Evolutionary conservation across 768 basidiomycete genomes (phyloP).

Genomic region (Sarcodon aspratus): DNA sequence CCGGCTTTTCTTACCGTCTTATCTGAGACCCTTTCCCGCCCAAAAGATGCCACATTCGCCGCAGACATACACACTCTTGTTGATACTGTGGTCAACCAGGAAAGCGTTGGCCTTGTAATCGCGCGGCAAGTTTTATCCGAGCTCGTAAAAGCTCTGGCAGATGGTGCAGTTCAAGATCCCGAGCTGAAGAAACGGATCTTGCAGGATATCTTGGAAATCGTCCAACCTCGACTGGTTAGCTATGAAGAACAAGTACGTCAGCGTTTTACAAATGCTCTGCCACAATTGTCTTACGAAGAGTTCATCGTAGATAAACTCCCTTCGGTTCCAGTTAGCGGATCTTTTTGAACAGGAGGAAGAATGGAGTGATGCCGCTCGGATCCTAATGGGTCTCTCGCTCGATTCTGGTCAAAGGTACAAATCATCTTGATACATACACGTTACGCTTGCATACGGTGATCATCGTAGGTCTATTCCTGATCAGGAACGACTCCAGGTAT

Average conservation of each 20-base stretch:
- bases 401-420: conserved; percentile 80
- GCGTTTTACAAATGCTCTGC: conserved; percentile 1
- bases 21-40: conserved; percentile 46
- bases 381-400: conserved; percentile 85
- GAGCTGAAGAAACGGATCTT: conserved; percentile 64
- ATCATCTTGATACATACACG: neutral
- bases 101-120: conserved; percentile 74
- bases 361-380: conserved; percentile 87
- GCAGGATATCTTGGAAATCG: conserved; percentile 55
- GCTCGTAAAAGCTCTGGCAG: conserved; percentile 59
- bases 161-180: conserved; percentile 38
- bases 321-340: conserved; percentile 87
- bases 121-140: conserved; percentile 82
- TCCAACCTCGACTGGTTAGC: conserved; percentile 75
- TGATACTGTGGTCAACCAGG: conserved; percentile 74
- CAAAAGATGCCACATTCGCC: conserved; percentile 31
- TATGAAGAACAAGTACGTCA: conserved; percentile 87
- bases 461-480: conserved; percentile 26
- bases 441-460: neutral
- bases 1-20: conserved; percentile 63
- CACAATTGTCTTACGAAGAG: neutral
- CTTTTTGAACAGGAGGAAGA: conserved; percentile 84
- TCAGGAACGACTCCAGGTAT: conserved; percentile 79
- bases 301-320: conserved; percentile 53
- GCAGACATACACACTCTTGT: conserved; percentile 61